phyloP scores from a whole-genome alignment of 805 yeast species.

The Teunomyces barrocoloradensis region DNA sequence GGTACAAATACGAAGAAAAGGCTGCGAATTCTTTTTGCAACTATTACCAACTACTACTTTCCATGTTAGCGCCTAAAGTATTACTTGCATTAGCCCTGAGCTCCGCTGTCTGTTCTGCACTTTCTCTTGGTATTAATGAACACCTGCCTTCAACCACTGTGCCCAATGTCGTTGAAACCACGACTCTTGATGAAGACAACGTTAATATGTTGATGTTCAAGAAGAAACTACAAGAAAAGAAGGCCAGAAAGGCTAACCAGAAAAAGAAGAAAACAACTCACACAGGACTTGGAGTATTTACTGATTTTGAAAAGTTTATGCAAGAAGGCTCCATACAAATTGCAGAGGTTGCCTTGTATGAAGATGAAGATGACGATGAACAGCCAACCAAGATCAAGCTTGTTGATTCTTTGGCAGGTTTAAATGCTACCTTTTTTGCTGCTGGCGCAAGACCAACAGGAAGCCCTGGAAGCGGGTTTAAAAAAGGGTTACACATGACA shows the following conservation, averaged over 20 bases:
- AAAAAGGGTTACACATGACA: slow-evolving; percentile 7
- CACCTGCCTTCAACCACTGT: neutral
- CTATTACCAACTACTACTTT: neutral
- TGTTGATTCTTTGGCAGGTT: neutral
- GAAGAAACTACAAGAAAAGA: neutral
- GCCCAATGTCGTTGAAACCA: neutral
- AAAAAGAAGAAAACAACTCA: neutral
- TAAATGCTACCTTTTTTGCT: neutral
- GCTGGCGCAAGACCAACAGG: neutral
- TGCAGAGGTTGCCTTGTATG: no score
- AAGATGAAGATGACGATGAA: no score
- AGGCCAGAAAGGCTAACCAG: neutral
- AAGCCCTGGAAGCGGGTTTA: neutral
- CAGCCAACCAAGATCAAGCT: neutral
- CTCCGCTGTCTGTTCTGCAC: neutral
- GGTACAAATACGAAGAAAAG: neutral
- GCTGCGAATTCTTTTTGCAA: neutral
- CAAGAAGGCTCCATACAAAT: neutral
- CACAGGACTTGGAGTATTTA: neutral
- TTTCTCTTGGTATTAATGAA: neutral
- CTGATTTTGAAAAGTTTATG: neutral
- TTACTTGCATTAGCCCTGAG: neutral
- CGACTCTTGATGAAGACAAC: neutral
- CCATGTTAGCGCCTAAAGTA: neutral
- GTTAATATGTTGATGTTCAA: neutral